Evolutionary conservation across 2,329 filamentous ascomycete species (phyloP), one percentile per base, ranked within the genome.

Genomic region (Daldinia eschscholtzii): DNA sequence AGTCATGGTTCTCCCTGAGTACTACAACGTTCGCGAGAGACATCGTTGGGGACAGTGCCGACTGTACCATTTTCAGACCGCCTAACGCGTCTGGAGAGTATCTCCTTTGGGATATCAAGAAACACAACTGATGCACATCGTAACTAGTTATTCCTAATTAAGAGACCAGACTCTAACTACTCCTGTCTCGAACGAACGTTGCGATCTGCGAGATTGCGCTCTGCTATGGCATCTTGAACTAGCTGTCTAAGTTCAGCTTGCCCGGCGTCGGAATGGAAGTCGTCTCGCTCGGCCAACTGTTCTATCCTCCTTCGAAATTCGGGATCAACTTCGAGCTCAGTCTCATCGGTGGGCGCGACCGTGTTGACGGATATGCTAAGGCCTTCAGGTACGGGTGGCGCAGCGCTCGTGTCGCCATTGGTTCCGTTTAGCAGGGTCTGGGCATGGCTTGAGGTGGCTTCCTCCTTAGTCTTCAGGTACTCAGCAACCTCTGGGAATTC

Each of bases 241-340:
- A 99, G 82, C 72, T 88, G 86, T 67, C 94, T 87, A 75, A 99
- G 81, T 77, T 94, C 89, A 23, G 86, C 87, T 80, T 99, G 96
- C 3, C 92, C 93, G 67, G 91, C 89, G 61, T 93, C 90, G 4
- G 89, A 91, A 74, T 95, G 85, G 75, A 98, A 97, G 76, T 98
- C 94, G 26, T 92, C 90, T 44, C 93, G 86, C 39, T 91, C 87
- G 1, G 96, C 94, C 67, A 99, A 82, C 80, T 97, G 92, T 76
- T 98, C 94, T 76, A 99, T 98, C 60, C 93, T 87, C 72, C 91
- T 86, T 76, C 91, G 89, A 73, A 99, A 93, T 73, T 94, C 94
- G 1, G 93, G 89, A 77, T 98, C 94, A 7, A 91, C 88, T 65
- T 90, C 89, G 42, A 85, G 85, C 1, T 84, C 85, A 6, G 88